These are phyloP conservation scores for Arthrobotrys sphaeroides DNA, from an alignment of 2,329 filamentous ascomycete genomes.

Conservation along the genomic window DNA sequence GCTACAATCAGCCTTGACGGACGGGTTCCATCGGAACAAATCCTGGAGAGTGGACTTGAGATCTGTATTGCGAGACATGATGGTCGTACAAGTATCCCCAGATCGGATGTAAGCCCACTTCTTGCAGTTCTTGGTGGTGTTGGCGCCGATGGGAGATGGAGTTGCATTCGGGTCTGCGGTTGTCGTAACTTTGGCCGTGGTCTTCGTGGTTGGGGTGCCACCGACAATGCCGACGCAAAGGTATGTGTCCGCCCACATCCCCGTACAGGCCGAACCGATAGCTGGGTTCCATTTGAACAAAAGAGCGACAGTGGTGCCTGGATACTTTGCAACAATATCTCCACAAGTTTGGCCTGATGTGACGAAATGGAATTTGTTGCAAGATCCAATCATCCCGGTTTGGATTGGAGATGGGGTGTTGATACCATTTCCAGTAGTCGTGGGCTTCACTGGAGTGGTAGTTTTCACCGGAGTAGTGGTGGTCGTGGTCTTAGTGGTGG, in stretches of 20 bases:
- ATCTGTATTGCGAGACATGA: conserved; percentile 2
- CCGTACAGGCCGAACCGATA: conserved; percentile 10
- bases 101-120: conserved; percentile 23
- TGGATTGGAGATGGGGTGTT: neutral
- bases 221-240: conserved; percentile 24
- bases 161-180: neutral
- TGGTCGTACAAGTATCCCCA: conserved; percentile 2
- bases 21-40: conserved; percentile 23
- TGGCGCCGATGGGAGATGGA: conserved; percentile 26
- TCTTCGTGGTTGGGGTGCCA: conserved; percentile 1
- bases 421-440: neutral
- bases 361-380: conserved; percentile 38
- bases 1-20: conserved; percentile 24
- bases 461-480: neutral
- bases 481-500: conserved; percentile 1
- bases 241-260: conserved; percentile 22
- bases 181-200: neutral
- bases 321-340: conserved; percentile 27
- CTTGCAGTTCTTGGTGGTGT: conserved; percentile 17
- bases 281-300: conserved; percentile 32
- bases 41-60: neutral
- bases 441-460: neutral
- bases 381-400: conserved; percentile 24
- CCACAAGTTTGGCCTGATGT: conserved; percentile 3
- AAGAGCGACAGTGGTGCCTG: conserved; percentile 11